Evolutionary conservation across 1,284 basidiomycete genomes (phyloP).

Genomic region (Pseudozyma hubeiensis): DNA sequence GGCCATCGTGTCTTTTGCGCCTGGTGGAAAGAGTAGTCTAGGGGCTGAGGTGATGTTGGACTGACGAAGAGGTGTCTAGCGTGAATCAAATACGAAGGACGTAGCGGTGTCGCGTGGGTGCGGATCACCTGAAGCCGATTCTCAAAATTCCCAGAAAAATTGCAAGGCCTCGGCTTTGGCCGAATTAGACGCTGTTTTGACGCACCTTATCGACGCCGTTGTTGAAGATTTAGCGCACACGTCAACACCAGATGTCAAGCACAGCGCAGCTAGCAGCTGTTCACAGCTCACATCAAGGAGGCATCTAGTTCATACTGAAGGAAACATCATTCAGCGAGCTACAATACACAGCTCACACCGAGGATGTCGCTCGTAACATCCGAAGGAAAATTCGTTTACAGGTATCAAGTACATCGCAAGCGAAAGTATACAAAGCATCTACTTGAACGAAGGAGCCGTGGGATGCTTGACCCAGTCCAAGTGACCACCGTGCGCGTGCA

Average conservation of each 20-base stretch:
- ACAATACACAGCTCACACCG: too few relatives aligned
- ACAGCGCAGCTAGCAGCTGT: too few relatives aligned
- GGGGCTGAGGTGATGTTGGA: not conserved
- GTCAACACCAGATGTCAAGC: too few relatives aligned
- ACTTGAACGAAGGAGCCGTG: constrained; percentile 42
- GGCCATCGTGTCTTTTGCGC: constrained; percentile 1
- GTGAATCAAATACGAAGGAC: not conserved
- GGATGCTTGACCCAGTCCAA: constrained; percentile 48
- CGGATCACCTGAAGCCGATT: constrained; percentile 15
- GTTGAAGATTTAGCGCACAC: not conserved
- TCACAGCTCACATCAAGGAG: too few relatives aligned
- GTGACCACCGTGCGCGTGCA: constrained; percentile 42
- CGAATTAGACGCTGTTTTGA: constrained; percentile 8
- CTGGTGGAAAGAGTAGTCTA: not conserved
- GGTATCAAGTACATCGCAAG: too few relatives aligned
- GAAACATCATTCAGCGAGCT: too few relatives aligned
- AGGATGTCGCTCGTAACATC: too few relatives aligned
- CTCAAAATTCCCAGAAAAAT: not conserved
- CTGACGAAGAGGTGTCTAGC: constrained; percentile 2
- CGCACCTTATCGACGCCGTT: constrained; percentile 3
- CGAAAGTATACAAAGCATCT: not conserved
- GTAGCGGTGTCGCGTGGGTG: constrained; percentile 12
- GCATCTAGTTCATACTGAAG: too few relatives aligned
- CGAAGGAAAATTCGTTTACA: too few relatives aligned
- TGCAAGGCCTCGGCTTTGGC: constrained; percentile 12